Evolutionary conservation across 2,329 filamentous ascomycete genomes (phyloP), one percentile per base, ranked within the genome.

Genomic region (Trichophyton schoenleinii): DNA sequence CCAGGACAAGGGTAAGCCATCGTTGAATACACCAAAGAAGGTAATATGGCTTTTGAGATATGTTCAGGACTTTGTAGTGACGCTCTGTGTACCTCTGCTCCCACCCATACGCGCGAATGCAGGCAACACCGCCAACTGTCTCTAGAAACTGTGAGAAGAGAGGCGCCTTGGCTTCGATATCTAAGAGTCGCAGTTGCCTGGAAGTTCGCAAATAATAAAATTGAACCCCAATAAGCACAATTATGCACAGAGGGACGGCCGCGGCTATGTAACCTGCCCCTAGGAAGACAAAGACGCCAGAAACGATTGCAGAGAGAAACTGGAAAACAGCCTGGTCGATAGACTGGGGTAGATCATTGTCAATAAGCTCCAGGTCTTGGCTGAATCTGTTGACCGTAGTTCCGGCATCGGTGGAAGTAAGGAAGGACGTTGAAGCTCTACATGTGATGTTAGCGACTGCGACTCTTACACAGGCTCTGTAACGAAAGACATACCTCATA

Each of bases 331-430:
- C 20, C 9, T 58, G 55, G 36, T 58, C 55, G 18, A 58, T 13
- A 7, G 55, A 41, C n/a, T 41, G 34, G 20, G 73, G 72, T 13
- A 80, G 66, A 53, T 76, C 72, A 62, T 70, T 73, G 58, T 80
- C 78, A 13, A 79, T 75, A n/a, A 80, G 67, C 59, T 73, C 69
- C 3, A 79, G 68, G 67, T 80, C 78, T 63, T 79, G 77, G n/a
- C 72, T 75, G 66, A 80, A 80, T 22, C 55, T 58, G 62, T 80
- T 80, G n/a, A 75, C 68, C 1, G 73, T 76, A 13, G 75, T 70
- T n/a, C 77, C 77, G 11, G 73, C 74, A 63, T 79, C 76, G 0
- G 74, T 77, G 1, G 70, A 71, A 0, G 73, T 68, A 61, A 79
- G 77, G 67, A 78, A 79, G 1, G 70, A 71, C 66, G 77, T 68